Evolutionary conservation across 169 alveolate genomes (phyloP), one percentile per base, ranked within the genome.

Genomic region (Eimeria praecox): DNA sequence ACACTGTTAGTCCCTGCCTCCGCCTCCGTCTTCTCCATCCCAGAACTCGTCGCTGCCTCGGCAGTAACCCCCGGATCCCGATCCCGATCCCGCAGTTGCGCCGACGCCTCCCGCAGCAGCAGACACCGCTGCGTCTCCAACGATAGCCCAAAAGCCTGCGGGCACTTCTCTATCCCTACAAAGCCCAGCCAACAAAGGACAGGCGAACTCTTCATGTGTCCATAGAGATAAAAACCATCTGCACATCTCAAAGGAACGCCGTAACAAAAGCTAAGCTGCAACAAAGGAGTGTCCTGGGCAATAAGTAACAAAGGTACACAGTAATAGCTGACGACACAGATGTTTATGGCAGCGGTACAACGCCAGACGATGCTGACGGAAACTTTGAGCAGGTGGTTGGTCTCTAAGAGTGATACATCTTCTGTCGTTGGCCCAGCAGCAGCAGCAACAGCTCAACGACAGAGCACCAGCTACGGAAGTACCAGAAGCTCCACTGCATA

Each of bases 141-240:
- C 9, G 96, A 93, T 10, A 93, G 89, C 62, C 92, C 80, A 83
- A 80, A 93, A 30, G 96, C 96, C 27, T 93, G 94, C 33, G 96
- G 87, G 89, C 96, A 93, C 80, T 93, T 93, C 44, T 93, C 96
- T 56, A 93, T 93, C 77, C 96, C 96, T 92, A 91, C 78, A 20
- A 33, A 44, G 27, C 10, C 27, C 88, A 71, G 27, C 66, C 56
- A 44, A 46, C 27, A 27, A 44, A 2, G 35, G 24, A 10, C 52
- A 54, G 56, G 27, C n/a, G 16, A 33, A 54, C 12, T 64, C 89
- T 27, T n/a, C 66, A 44, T 33, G 40, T 24, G 49, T 66, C 24
- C 59, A 30, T 14, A 0, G 44, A 24, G 44, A 10, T 30, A n/a
- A 38, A 6, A 4, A 27, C 62, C 62, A 62, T 20, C 35, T n/a